These are phyloP conservation scores for Zea mays DNA, from an alignment of 176 grass and related monocot species.

Conservation along the genomic window Zm-B73-REFERENCE-NAM-5.0 NC_050098.1:3504001-3504500, in stretches of 20 bases:
- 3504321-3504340: too few species aligned
- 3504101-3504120: neutral
- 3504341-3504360: too few species aligned
- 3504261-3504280: slow-evolving; percentile 45
- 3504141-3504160: slow-evolving; percentile 7
- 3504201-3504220: slow-evolving; percentile 73
- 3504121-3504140: neutral
- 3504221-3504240: slow-evolving; percentile 93
- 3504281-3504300: neutral
- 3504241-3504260: slow-evolving; percentile 92
- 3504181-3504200: slow-evolving; percentile 84
- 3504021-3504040: neutral
- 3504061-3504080: slow-evolving; percentile 8
- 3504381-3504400: neutral
- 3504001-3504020: slow-evolving; percentile 27
- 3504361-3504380: neutral
- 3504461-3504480: slow-evolving; percentile 76
- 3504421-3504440: neutral
- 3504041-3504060: neutral
- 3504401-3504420: neutral
- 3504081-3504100: neutral
- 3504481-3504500: slow-evolving; percentile 91
- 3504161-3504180: slow-evolving; percentile 89
- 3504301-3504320: neutral
- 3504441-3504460: slow-evolving; percentile 75